A percentile compares a stretch with the other conserved stretches of the same genome.
Evolutionary conservation across 1,139 yeast species (phyloP).

Genomic region (Sugiyamaella grinbergsii): DNA sequence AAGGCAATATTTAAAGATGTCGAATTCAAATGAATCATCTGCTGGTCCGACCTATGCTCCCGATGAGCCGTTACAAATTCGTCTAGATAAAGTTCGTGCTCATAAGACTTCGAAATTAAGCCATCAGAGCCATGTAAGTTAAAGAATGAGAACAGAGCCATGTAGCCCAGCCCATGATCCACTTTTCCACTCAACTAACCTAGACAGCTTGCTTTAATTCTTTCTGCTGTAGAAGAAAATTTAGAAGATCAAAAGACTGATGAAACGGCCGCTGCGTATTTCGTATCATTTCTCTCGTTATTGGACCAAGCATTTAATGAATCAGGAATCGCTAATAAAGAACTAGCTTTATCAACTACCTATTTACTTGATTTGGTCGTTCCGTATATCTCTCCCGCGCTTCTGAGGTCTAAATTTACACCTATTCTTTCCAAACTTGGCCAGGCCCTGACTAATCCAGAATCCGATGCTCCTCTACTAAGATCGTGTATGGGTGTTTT

Average conservation of each 20-base stretch:
- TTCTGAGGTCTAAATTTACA: constrained; percentile 71
- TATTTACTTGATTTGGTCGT: constrained; percentile 80
- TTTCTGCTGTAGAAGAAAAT: constrained; percentile 89
- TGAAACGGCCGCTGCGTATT: constrained; percentile 65
- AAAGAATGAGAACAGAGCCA: background rate
- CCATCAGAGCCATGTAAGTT: constrained; percentile 67
- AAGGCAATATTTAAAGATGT: background rate
- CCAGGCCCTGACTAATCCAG: constrained; percentile 69
- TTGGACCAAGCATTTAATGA: constrained; percentile 67
- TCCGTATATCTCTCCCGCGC: constrained; percentile 63
- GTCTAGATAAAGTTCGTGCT: constrained; percentile 65
- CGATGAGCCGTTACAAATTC: constrained; percentile 55
- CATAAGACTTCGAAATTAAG: constrained; percentile 76
- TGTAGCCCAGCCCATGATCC: background rate
- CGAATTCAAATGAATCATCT: constrained; percentile 5
- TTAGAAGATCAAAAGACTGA: constrained; percentile 68
- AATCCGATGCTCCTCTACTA: constrained; percentile 80
- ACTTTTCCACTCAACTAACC: constrained; percentile 4
- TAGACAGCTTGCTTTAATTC: constrained; percentile 57
- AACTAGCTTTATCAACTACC: constrained; percentile 72
- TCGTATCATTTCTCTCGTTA: constrained; percentile 78
- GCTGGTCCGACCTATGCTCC: constrained; percentile 17
- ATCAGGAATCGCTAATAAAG: constrained; percentile 57
- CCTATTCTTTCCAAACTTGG: constrained; percentile 80
- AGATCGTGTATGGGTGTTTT: constrained; percentile 84